These are phyloP conservation scores for Saururus chinensis DNA, from an alignment of 164 flowering plant genomes.

Conservation along the genomic window DNA sequence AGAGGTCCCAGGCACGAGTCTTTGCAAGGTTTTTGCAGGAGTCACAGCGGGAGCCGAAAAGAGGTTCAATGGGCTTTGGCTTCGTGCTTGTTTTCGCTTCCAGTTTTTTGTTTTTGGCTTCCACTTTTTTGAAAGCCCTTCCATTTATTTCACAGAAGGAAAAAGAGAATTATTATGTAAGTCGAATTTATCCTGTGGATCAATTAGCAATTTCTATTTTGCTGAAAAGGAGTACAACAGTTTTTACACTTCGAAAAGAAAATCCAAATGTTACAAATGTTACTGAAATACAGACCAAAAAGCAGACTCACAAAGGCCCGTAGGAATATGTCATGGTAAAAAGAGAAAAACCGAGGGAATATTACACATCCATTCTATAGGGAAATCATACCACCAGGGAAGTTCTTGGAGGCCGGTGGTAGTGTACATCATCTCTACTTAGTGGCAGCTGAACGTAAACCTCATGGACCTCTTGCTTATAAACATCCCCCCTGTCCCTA, in stretches of 20 bases:
- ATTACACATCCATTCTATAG: neutral
- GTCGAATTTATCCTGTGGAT: no score
- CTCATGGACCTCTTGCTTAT: slow-evolving; percentile 16
- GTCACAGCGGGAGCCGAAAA: no score
- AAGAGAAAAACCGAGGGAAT: neutral
- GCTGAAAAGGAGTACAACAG: neutral
- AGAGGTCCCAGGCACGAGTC: no score
- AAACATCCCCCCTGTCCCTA: slow-evolving; percentile 77
- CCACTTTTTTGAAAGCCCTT: no score
- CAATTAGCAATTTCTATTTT: no score
- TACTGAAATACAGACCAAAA: neutral
- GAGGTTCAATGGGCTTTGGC: no score
- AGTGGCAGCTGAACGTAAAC: slow-evolving; percentile 10
- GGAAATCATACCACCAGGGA: slow-evolving; percentile 2
- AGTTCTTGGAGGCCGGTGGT: slow-evolving; percentile 2
- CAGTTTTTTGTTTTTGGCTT: no score
- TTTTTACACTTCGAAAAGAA: neutral
- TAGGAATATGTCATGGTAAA: neutral
- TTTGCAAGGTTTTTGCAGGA: no score
- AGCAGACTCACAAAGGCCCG: neutral
- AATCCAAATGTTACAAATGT: neutral
- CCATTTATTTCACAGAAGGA: no score
- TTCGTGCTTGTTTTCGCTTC: no score
- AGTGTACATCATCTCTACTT: slow-evolving; percentile 8
- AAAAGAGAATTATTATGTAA: no score